Base-by-base conservation (phyloP, 2,329 filamentous ascomycete species). In the Thielaviopsis ethacetica region DNA sequence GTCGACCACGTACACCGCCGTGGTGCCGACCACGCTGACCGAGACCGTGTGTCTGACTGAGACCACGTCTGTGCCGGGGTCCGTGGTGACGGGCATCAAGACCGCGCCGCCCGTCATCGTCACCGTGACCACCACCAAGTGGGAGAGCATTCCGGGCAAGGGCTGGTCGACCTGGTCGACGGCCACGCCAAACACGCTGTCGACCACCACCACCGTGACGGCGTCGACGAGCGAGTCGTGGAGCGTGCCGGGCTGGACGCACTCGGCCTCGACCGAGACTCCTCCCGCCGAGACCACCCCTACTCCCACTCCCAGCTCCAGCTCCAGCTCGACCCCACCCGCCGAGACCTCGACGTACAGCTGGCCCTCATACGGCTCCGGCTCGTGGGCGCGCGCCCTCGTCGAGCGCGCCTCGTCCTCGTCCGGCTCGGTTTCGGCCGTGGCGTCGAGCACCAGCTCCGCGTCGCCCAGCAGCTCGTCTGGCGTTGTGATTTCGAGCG, bases 91-190 rank as follows among this genome's bases (percentile, higher is more conserved):
- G 13, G 57, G 12, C 27, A 12, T 27, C 47, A 19, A 44, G 54
- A 50, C 59, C 2, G 52, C 55, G 12, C 55, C 59, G 6, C 52
- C 44, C 44, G 53, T 58, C 17, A 53, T 58, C 24, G 56, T 58
- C 27, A 61, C 59, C 9, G 47, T 58, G 19, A 53, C 54, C 54
- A 30, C 53, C 24, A 56, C 55, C 38, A 60, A 54, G 24, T 51
- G 47, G 47, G 26, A 21, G 27, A 38, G 27, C 21, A 24, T 53
- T 27, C n/a, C 47, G 6, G 44, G 22, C 49, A 24, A 38, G 5
- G 30, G 1, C 9, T 41, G 17, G 56, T 22, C 17, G 41, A 41
- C 26, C n/a, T 27, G 21, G 19, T 44, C 21, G 34, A 49, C 49
- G 3, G 27, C 5, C 6, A 30, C 13, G 19, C 56, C 56, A 9